Evolutionary conservation across 441 rosid species (phyloP), one percentile per base, ranked within the genome.

Genomic region (Melastoma candidum): DNA sequence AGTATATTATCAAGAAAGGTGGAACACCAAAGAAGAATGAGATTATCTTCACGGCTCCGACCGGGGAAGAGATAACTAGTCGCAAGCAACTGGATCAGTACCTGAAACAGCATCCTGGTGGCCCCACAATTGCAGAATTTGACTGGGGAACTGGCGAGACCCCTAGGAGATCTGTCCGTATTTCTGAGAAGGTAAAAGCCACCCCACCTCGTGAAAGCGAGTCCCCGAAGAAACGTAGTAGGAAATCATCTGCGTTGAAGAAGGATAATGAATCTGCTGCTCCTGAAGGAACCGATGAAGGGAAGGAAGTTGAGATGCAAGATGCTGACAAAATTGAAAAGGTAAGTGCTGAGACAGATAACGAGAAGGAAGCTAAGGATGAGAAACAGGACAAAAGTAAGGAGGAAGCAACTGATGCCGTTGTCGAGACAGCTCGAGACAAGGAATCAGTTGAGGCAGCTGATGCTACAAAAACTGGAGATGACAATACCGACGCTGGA

Each of bases 101-200:
- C 32, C 64, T 60, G 50, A 60, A 60, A 50, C 52, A 56, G 32
- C 64, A 51, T 27, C 64, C 57, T 44, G 51, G 57, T 24, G 57
- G 51, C 11, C 51, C 57, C 0, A 11, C 46, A n/a, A 50, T 51
- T 26, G 51, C 48, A 10, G 57, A 60, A 44, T 60, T 60, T 4
- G 64, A 60, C 12, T 60, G 64, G 64, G 46, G 64, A 49, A 51
- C 64, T 44, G 64, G 64, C 46, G 64, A 60, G 47, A 60, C 51
- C 52, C 64, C 64, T 5, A 43, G 64, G 49, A 56, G 57, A 14
- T 59, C 63, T 25, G 32, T 26, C 0, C 51, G 63, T 41, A 50
- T 59, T 24, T 50, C 56, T 1, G 50, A 46, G 17, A 59, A 50
- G 48, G 63, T 17, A 14, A 59, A 59, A 51, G 57, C 63, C 27